Conservation (phyloP, 2,329 filamentous ascomycete genomes). For the Stachybotrys chartarum region DNA sequence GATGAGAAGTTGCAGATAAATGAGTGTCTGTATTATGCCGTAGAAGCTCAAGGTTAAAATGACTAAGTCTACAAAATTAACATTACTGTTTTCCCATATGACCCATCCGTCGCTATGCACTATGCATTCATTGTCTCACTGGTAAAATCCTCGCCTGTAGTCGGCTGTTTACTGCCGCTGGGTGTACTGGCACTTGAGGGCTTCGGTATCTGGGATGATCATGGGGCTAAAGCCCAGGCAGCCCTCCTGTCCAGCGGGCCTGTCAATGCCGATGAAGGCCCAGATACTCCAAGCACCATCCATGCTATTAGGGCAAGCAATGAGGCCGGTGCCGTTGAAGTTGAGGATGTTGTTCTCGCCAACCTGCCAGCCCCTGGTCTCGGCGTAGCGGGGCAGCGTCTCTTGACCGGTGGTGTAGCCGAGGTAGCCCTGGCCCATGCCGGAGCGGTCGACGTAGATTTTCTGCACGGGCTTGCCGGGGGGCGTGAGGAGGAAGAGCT, state of each 20-base stretch:
- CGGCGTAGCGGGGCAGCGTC: constrained; percentile 28
- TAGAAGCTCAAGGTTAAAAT: too few relatives aligned
- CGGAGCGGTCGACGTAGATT: constrained; percentile 47
- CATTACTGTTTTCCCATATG: too few relatives aligned
- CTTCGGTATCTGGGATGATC: constrained; percentile 17
- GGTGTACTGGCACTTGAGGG: constrained; percentile 30
- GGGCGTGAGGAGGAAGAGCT: constrained; percentile 36
- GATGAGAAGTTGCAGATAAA: too few relatives aligned
- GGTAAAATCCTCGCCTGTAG: background rate
- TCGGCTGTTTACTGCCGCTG: background rate
- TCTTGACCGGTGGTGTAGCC: constrained; percentile 43
- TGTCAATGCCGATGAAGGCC: constrained; percentile 19
- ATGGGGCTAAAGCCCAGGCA: constrained; percentile 29
- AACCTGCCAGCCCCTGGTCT: constrained; percentile 41
- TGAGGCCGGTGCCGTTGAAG: constrained; percentile 35
- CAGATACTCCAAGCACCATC: constrained; percentile 35
- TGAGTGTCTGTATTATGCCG: too few relatives aligned
- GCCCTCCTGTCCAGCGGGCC: constrained; percentile 27
- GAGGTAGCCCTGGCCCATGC: constrained; percentile 50
- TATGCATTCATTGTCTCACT: background rate
- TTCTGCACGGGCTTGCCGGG: constrained; percentile 28
- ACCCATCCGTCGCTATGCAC: too few relatives aligned
- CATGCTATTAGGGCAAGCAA: constrained; percentile 44
- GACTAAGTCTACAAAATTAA: too few relatives aligned
- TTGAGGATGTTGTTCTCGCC: constrained; percentile 32